phyloP scores from a whole-genome alignment of 148 eudicot genomes.

The Spergularia bocconei region DNA sequence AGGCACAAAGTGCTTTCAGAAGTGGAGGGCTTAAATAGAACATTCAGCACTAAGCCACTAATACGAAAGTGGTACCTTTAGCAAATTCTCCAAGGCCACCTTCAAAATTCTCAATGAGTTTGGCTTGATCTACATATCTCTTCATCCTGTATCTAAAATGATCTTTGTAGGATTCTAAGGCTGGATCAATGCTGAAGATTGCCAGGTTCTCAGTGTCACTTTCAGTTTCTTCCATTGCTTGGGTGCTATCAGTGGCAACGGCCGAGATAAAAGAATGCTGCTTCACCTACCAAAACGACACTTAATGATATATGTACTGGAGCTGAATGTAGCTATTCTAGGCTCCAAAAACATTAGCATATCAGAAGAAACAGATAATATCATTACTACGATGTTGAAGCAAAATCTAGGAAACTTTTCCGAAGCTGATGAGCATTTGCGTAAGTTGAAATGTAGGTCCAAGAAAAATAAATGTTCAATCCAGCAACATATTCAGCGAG shows the following conservation, averaged over 20 bases:
- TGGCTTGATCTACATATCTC: conserved; percentile 65
- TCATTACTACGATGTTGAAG: not conserved
- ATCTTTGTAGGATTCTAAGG: conserved; percentile 62
- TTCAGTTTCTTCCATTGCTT: conserved; percentile 43
- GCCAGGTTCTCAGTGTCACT: conserved; percentile 45
- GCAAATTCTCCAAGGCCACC: conserved; percentile 89
- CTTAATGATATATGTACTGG: not conserved
- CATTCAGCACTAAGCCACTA: not conserved
- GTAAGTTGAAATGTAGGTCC: too few species aligned
- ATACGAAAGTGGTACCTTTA: conserved; percentile 48
- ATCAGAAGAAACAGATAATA: not conserved
- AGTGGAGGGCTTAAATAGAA: not conserved
- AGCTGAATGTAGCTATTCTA: not conserved
- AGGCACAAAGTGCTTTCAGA: not conserved
- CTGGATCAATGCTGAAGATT: conserved; percentile 57
- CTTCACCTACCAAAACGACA: conserved; percentile 36
- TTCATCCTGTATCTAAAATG: conserved; percentile 70
- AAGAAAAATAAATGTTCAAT: too few species aligned
- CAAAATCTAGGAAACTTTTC: not conserved
- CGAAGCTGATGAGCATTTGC: not conserved
- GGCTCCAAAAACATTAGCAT: not conserved
- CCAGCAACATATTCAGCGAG: not conserved
- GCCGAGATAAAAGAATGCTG: conserved; percentile 39
- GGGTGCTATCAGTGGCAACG: conserved; percentile 51
- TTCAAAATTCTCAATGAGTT: conserved; percentile 73